These are phyloP conservation scores for Coemansia nantahalensis DNA, from an alignment of 192 early-diverging fungal species.

Conservation along the genomic window DNA sequence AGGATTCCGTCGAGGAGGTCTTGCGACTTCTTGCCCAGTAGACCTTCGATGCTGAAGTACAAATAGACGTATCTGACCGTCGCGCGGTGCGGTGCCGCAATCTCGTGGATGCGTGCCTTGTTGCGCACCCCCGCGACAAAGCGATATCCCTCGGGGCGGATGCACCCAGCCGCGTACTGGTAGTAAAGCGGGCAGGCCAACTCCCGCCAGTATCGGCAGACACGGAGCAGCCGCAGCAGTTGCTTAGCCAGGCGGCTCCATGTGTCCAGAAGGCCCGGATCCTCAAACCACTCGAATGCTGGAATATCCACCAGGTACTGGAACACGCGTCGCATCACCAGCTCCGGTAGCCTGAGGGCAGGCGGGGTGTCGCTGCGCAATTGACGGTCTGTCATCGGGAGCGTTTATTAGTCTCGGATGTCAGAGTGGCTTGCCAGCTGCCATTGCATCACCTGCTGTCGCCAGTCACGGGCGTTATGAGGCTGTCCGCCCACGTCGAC, in stretches of 20 bases:
- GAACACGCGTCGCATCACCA: background rate
- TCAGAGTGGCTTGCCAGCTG: too few species aligned
- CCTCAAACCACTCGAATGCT: slow-evolving; percentile 2
- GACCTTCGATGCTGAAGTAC: background rate
- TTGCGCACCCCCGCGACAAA: background rate
- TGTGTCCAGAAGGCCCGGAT: background rate
- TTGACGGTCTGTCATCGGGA: too few species aligned
- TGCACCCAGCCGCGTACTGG: slow-evolving; percentile 2
- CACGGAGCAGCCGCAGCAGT: background rate
- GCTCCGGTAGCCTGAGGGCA: background rate
- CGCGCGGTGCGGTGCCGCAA: background rate
- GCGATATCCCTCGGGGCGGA: background rate
- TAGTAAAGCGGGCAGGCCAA: background rate
- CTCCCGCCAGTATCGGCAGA: background rate
- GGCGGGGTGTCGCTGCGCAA: too few species aligned
- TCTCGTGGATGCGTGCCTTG: background rate
- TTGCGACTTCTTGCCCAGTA: background rate
- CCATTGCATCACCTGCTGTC: too few species aligned
- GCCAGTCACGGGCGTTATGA: too few species aligned
- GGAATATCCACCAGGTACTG: slow-evolving; percentile 1
- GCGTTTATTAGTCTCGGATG: too few species aligned
- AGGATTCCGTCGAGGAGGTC: background rate
- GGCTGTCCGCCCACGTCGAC: too few species aligned
- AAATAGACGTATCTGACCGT: slow-evolving; percentile 1
- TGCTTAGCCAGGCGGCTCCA: background rate